These are phyloP conservation scores for Tuber brumale DNA, from an alignment of 495 filamentous ascomycete species.

Conservation along the genomic window DNA sequence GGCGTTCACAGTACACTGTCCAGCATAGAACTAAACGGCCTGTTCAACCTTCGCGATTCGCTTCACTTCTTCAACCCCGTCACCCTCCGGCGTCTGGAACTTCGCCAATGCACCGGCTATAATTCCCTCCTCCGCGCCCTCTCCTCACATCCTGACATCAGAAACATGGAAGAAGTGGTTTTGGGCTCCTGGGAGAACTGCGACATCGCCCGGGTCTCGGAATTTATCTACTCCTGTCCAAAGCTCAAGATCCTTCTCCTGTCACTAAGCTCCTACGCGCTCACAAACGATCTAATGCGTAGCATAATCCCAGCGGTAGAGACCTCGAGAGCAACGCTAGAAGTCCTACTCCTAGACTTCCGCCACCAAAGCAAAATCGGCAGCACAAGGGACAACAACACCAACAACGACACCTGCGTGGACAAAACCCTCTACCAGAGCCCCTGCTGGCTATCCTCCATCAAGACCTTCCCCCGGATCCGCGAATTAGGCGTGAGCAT, in stretches of 20 bases:
- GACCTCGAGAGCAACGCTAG: neutral
- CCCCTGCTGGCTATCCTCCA: neutral
- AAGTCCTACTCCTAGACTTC: conserved; percentile 2
- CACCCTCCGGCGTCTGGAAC: conserved; percentile 6
- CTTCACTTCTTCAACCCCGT: conserved; percentile 8
- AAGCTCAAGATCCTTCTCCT: conserved; percentile 5
- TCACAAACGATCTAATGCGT: conserved; percentile 4
- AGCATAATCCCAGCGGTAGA: neutral
- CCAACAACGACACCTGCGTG: neutral
- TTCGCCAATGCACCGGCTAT: conserved; percentile 4
- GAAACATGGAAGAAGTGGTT: conserved; percentile 4
- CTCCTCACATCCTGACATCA: neutral
- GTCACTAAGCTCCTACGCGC: conserved; percentile 1
- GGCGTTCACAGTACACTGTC: neutral
- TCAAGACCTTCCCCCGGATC: conserved; percentile 1
- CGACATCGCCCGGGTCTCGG: conserved; percentile 3
- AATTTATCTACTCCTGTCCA: conserved; percentile 5
- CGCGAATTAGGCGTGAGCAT: neutral
- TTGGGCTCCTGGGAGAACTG: conserved; percentile 8
- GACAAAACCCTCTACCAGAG: conserved; percentile 3
- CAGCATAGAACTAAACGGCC: conserved; percentile 1
- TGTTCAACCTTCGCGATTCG: conserved; percentile 1
- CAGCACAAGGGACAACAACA: neutral
- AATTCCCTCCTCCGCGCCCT: conserved; percentile 3
- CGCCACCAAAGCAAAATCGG: neutral